Evolutionary conservation across 1,139 yeast genomes (phyloP), one percentile per base, ranked within the genome.

Genomic region (Debaryomyces nepalensis): DNA sequence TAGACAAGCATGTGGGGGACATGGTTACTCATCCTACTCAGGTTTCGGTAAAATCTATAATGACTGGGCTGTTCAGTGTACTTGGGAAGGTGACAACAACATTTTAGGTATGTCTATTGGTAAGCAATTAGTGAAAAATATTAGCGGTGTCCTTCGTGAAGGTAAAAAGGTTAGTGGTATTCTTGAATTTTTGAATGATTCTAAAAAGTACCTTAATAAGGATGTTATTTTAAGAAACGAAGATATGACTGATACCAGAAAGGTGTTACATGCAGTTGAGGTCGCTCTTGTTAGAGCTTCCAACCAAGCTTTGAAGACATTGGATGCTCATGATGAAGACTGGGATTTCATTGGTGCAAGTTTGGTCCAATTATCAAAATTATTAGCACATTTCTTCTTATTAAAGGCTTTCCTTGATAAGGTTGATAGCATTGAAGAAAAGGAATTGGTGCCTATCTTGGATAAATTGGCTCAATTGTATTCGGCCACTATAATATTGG

Each of bases 41-140:
- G 96, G 93, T 3, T 87, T 90, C 59, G 96, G 96, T 42, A 88
- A 86, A 61, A 93, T 91, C 23, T 87, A 80, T 66, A 79, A 81
- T 49, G 97, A 90, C 64, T 91, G 96, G 90, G 96, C 87, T 24
- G 97, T 90, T 37, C 96, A 90, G 70, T 88, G 96, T 68, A 90
- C 97, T 19, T 90, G 97, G 97, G 97, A 90, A 71, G 97, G 97
- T 66, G 97, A 90, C 65, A 90, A 90, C 72, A 89, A 84, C 58
- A 84, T 90, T 39, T 74, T 90, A 54, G 88, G 90, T 7, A 80
- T 88, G 64, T 84, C 90, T 47, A 82, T 90, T 49, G 97, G 97
- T 51, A 80, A 86, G 66, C 82, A 87, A 43, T 77, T 85, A 37
- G 68, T 84, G 50, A 86, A 84, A 66, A 73, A 75, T 53, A 74